Evolutionary conservation across 768 basidiomycete genomes (phyloP).

Genomic region (Hygrocybe coccinea): DNA sequence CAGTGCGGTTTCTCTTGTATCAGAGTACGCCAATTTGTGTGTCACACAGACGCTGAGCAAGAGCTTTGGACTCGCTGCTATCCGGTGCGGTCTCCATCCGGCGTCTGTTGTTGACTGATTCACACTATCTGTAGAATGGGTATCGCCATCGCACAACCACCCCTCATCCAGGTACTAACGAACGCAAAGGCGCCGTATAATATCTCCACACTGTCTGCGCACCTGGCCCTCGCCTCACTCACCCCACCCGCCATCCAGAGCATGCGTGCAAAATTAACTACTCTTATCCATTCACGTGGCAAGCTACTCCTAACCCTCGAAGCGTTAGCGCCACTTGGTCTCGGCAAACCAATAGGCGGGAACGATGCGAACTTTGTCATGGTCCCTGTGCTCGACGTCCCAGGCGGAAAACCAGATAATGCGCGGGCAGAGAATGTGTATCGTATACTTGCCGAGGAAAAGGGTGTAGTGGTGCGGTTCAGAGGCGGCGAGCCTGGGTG

Average conservation of each 20-base stretch:
- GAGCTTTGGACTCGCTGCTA: constrained; percentile 91
- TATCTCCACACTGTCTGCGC: constrained; percentile 84
- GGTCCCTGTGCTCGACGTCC: constrained; percentile 61
- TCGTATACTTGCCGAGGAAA: constrained; percentile 74
- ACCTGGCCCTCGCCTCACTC: constrained; percentile 75
- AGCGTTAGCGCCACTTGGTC: constrained; percentile 43
- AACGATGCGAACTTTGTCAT: constrained; percentile 90
- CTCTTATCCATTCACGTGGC: constrained; percentile 54
- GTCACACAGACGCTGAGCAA: constrained; percentile 98
- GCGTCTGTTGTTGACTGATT: background rate
- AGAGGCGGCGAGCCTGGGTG: constrained; percentile 86
- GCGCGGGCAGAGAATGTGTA: constrained; percentile 62
- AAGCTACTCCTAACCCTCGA: constrained; percentile 49
- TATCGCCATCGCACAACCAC: constrained; percentile 82
- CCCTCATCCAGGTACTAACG: constrained; percentile 82
- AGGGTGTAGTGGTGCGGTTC: constrained; percentile 86
- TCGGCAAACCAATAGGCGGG: constrained; percentile 69
- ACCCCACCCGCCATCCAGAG: constrained; percentile 52
- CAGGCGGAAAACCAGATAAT: constrained; percentile 49
- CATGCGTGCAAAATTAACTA: constrained; percentile 64
- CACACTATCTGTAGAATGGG: constrained; percentile 57
- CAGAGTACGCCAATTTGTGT: constrained; percentile 81
- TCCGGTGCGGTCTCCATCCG: constrained; percentile 55
- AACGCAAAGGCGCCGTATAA: constrained; percentile 99
- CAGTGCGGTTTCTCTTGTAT: constrained; percentile 66